Evolutionary conservation across 352 stramenopile species (phyloP).

Genomic region (Globisporangium paroecandrum): DNA sequence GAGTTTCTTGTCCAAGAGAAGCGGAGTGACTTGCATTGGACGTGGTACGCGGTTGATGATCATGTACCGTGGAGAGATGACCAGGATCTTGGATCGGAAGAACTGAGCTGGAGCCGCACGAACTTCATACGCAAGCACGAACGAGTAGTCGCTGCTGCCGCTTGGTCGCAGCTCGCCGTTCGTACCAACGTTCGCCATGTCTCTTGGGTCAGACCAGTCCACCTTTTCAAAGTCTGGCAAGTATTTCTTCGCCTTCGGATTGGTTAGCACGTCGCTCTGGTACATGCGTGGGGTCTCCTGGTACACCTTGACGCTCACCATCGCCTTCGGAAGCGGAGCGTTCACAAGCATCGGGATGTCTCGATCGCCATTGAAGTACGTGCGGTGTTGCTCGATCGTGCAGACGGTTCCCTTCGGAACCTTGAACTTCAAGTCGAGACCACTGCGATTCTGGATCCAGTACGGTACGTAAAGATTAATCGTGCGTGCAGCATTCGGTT

Average conservation of each 20-base stretch:
- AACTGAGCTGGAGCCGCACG: slow-evolving; percentile 79
- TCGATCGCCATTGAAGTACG: slow-evolving; percentile 61
- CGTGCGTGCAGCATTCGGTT: slow-evolving; percentile 45
- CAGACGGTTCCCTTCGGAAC: slow-evolving; percentile 54
- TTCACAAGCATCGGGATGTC: slow-evolving; percentile 65
- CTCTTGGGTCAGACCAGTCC: slow-evolving; percentile 63
- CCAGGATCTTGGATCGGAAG: slow-evolving; percentile 77
- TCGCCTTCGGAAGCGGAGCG: slow-evolving; percentile 59
- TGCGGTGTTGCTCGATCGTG: slow-evolving; percentile 61
- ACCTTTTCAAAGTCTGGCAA: slow-evolving; percentile 68
- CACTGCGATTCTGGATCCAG: slow-evolving; percentile 85
- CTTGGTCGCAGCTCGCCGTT: slow-evolving; percentile 57
- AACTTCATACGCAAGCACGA: slow-evolving; percentile 79
- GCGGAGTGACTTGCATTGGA: slow-evolving; percentile 60
- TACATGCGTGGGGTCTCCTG: slow-evolving; percentile 60
- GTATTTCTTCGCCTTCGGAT: slow-evolving; percentile 62
- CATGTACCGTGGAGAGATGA: slow-evolving; percentile 75
- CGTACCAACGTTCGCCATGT: slow-evolving; percentile 76
- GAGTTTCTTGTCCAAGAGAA: slow-evolving; percentile 80
- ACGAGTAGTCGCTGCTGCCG: slow-evolving; percentile 49
- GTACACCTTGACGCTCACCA: slow-evolving; percentile 60
- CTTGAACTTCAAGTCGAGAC: slow-evolving; percentile 70
- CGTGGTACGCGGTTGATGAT: slow-evolving; percentile 64
- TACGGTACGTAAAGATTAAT: slow-evolving; percentile 74
- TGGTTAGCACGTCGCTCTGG: slow-evolving; percentile 49